Conservation (phyloP, 169 alveolate species). For the Cryptosporidium parvum region DNA sequence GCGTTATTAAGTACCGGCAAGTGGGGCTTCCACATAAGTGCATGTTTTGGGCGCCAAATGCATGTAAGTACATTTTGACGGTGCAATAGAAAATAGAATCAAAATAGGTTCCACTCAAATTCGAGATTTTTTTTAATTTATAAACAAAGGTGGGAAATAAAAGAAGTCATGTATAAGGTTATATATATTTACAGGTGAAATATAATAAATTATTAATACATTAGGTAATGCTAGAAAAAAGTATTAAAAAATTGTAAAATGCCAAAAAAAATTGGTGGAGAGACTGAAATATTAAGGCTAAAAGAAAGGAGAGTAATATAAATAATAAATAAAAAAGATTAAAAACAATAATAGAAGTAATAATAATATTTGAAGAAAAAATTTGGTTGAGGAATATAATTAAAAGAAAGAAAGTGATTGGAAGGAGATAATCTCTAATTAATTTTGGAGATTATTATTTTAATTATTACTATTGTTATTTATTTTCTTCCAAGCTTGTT, state of each 20-base stretch:
- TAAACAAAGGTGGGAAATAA: background rate
- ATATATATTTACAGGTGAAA: constrained; percentile 1
- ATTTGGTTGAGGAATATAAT: too few relatives aligned
- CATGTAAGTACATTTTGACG: constrained; percentile 5
- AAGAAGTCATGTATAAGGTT: background rate
- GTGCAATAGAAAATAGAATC: background rate
- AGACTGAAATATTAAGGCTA: background rate
- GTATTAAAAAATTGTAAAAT: background rate
- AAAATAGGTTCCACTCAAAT: background rate
- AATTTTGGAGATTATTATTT: too few relatives aligned
- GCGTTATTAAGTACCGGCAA: background rate
- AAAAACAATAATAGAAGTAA: background rate
- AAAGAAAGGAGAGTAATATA: background rate
- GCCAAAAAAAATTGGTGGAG: background rate
- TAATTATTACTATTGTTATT: too few relatives aligned
- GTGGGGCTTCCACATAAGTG: background rate
- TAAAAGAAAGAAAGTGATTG: too few relatives aligned
- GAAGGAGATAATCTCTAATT: too few relatives aligned
- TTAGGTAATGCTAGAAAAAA: background rate
- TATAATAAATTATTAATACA: background rate
- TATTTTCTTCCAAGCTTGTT: too few relatives aligned
- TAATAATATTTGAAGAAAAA: too few relatives aligned
- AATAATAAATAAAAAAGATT: background rate
- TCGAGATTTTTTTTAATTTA: background rate
- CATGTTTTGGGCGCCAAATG: background rate